Evolutionary conservation across 345 rosid species (phyloP).

Genomic region (Salix viminalis): DNA sequence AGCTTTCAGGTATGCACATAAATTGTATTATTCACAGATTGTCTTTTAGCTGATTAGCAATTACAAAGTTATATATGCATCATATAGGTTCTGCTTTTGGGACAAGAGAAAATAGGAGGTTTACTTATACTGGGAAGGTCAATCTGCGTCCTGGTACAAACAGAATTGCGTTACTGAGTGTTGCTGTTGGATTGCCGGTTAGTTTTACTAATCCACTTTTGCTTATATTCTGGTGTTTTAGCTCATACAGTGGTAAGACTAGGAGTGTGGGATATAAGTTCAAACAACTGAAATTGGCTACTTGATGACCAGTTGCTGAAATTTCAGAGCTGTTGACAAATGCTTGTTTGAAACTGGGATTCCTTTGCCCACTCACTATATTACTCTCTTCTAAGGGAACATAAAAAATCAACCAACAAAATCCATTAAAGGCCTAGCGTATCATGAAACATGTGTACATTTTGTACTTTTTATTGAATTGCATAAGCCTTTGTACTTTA

Average conservation of each 20-base stretch:
- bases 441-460: neutral
- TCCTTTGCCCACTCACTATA: neutral
- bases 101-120: constrained; percentile 69
- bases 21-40: neutral
- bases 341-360: neutral
- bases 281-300: neutral
- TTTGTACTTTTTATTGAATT: neutral
- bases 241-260: neutral
- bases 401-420: neutral
- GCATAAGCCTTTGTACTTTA: neutral
- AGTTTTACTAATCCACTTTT: constrained; percentile 26
- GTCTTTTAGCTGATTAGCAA: neutral
- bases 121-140: constrained; percentile 73
- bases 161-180: constrained; percentile 87
- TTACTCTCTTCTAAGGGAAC: neutral
- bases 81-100: constrained; percentile 81
- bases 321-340: neutral
- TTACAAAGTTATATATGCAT: constrained; percentile 5
- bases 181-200: constrained; percentile 93
- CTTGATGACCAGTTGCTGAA: neutral
- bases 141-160: constrained; percentile 75
- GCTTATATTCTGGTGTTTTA: neutral
- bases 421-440: neutral
- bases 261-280: neutral
- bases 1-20: constrained; percentile 67